These are phyloP conservation scores for Quercus phellos DNA, from an alignment of 331 rosid species.

Conservation along the genomic window DNA sequence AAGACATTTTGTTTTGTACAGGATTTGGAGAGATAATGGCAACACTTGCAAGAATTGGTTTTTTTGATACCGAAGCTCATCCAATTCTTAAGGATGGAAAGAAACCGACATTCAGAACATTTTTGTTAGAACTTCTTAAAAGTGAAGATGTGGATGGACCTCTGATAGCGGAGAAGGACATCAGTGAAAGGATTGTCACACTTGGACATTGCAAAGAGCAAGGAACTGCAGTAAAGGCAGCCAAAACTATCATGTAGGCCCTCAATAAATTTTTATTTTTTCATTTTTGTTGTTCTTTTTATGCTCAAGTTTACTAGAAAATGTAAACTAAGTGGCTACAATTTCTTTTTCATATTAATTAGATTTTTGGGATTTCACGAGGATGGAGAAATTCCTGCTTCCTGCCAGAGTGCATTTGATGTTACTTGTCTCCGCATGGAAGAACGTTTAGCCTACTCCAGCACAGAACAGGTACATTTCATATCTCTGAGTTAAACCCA, in stretches of 20 bases:
- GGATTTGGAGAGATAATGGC: conserved; percentile 90
- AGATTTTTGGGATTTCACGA: conserved; percentile 89
- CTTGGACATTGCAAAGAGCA: conserved; percentile 65
- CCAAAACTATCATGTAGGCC: conserved; percentile 75
- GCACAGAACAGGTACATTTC: conserved; percentile 64
- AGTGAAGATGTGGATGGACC: conserved; percentile 25
- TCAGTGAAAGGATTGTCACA: conserved; percentile 44
- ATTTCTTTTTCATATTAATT: not conserved
- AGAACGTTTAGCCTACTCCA: conserved; percentile 65
- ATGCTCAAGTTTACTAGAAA: not conserved
- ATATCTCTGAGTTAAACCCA: not conserved
- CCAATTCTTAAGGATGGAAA: conserved; percentile 45
- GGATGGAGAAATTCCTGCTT: conserved; percentile 59
- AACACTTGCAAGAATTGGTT: conserved; percentile 69
- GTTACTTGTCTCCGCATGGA: conserved; percentile 80
- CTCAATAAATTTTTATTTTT: not conserved
- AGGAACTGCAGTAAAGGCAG: conserved; percentile 54
- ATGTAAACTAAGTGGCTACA: not conserved
- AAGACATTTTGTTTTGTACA: conserved; percentile 12
- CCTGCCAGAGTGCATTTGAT: conserved; percentile 80
- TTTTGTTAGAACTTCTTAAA: conserved; percentile 63
- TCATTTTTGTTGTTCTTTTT: conserved; percentile 4
- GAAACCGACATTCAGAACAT: conserved; percentile 51
- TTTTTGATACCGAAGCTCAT: conserved; percentile 53
- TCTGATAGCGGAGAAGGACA: conserved; percentile 48